Evolutionary conservation across 371 early-diverging fungal genomes (phyloP), one percentile per base, ranked within the genome.

Genomic region (Dinochytrium kinnereticum): DNA sequence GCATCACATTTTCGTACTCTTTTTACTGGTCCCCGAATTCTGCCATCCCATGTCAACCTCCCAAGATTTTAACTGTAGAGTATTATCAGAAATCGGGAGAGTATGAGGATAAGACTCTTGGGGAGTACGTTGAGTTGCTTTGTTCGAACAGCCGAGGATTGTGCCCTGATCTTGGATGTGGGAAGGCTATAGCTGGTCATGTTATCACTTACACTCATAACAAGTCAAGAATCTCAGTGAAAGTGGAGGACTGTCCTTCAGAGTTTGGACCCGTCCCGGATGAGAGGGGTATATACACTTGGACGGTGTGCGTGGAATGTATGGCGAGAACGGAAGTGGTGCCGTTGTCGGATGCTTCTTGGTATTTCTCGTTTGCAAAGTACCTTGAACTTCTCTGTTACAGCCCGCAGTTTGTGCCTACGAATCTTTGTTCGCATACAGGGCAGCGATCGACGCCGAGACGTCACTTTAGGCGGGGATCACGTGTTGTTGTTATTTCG

Each of bases 331-430:
- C 87, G 0, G 53, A 70, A 7, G 79, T 85, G 0, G 72, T 75
- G 5, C 50, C 70, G 0, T 73, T 89, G 61, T 86, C 85, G 2
- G 81, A 66, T 2, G 66, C 83, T 3, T 82, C 86, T 0, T 81
- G 80, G 71, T 70, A 79, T 10, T 88, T 84, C 51, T 89, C 90
- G 0, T 87, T 90, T 79, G 90, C 83, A 19, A 91, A 91, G 71
- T 91, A 87, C 38, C 73, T 91, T 51, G 91, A 91, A 64, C 64
- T 90, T 2, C 31, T 90, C 0, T 76, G 88, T 30, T 91, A 91
- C 65, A 78, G 82, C 65, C 1, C 33, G 2, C 15, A 21, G 68
- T 86, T 91, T 55, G 53, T 80, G 26, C 81, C 84, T 0, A 79
- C 78, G 1, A 69, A 67, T 1, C 64, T 85, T 1, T 90, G 91